A percentile compares a stretch with the other conserved stretches of the same genome.
Evolutionary conservation across 768 basidiomycete species (phyloP).

Genomic region (Pulveroboletus sp.): DNA sequence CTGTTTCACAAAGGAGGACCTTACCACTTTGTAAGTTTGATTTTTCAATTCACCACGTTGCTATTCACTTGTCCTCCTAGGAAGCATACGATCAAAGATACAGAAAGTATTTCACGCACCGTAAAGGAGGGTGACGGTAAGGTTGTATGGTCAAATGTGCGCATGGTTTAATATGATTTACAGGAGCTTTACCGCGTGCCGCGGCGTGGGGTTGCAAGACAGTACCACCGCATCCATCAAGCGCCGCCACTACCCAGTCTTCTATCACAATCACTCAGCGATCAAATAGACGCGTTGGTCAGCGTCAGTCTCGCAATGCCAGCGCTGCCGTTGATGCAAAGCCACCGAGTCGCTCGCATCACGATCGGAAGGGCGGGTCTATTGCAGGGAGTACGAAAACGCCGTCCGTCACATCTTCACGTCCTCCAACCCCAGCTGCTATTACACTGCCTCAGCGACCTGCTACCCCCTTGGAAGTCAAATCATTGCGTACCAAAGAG

Average conservation of each 20-base stretch:
- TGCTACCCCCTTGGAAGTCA: conserved; percentile 42
- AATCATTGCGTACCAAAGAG: conserved; percentile 38
- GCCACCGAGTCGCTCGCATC: conserved; percentile 30
- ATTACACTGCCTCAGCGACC: conserved; percentile 37
- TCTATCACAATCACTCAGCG: conserved; percentile 31
- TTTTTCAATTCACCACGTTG: conserved; percentile 1
- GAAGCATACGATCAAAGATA: conserved; percentile 91
- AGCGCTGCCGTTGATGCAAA: conserved; percentile 35
- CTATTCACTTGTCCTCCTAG: conserved; percentile 34
- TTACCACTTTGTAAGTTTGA: conserved; percentile 75
- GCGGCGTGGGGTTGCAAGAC: conserved; percentile 59
- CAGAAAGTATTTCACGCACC: conserved; percentile 60
- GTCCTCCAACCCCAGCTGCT: conserved; percentile 52
- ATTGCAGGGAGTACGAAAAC: conserved; percentile 35
- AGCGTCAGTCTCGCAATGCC: conserved; percentile 45
- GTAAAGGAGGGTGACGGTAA: conserved; percentile 58
- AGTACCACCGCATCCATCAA: conserved; percentile 16
- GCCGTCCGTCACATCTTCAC: conserved; percentile 48
- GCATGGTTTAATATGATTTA: conserved; percentile 8
- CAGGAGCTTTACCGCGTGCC: conserved; percentile 58
- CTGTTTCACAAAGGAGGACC: conserved; percentile 94
- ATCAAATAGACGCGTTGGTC: conserved; percentile 39
- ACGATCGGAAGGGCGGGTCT: conserved; percentile 41
- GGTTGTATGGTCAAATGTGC: not conserved
- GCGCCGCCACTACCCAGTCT: conserved; percentile 13